Conservation (phyloP, 164 flowering plant genomes). For the Aristolochia fimbriata region DNA sequence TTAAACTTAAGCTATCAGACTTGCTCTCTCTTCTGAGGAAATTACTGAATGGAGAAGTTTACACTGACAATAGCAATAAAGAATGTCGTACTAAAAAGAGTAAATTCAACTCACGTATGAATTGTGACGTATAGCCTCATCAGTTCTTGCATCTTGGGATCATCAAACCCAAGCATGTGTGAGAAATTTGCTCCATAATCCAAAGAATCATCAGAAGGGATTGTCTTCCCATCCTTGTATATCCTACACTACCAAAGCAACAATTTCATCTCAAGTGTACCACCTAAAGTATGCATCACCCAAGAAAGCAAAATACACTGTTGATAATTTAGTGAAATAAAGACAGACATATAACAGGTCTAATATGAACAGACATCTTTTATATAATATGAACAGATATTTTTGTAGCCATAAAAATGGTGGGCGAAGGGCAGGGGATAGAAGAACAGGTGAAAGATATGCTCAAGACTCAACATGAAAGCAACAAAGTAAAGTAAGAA, state of each 20-base stretch:
- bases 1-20: background rate
- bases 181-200: slow-evolving; percentile 96
- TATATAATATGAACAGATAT: no score
- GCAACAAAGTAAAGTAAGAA: no score
- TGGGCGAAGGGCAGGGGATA: no score
- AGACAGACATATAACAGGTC: no score
- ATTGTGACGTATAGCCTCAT: slow-evolving; percentile 96
- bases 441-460: no score
- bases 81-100: no score
- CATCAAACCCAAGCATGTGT: slow-evolving; percentile 92
- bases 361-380: no score
- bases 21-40: background rate
- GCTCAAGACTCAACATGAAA: no score
- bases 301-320: no score
- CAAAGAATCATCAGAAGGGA: slow-evolving; percentile 60
- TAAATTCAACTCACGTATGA: slow-evolving; percentile 45
- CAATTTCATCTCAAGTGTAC: background rate
- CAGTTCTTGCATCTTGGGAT: slow-evolving; percentile 83
- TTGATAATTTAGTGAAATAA: no score
- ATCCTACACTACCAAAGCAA: slow-evolving; percentile 36
- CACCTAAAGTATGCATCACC: no score
- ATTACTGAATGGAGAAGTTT: background rate
- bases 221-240: slow-evolving; percentile 61
- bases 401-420: no score
- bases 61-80: background rate